A percentile compares a stretch with the other conserved stretches of the same genome.
phyloP scores from a whole-genome alignment of 2,329 filamentous ascomycete species.

The Pochonia chlamydosporia region DNA sequence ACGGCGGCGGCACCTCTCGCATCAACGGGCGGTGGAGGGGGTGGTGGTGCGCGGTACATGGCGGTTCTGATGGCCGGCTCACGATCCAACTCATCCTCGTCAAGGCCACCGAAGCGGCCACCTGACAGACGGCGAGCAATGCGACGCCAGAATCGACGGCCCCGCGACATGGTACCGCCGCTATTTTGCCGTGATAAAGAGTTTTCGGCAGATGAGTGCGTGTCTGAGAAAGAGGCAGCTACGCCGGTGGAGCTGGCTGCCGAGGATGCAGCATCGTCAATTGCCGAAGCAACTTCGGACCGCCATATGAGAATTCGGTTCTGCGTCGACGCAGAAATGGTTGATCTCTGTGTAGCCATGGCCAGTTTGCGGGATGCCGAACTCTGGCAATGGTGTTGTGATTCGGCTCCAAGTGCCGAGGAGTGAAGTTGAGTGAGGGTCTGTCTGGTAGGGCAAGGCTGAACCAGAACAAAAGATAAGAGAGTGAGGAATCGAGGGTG shows the following conservation, averaged over 20 bases:
- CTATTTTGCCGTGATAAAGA: background rate
- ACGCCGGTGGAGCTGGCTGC: slow-evolving; percentile 18
- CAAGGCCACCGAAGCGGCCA: slow-evolving; percentile 8
- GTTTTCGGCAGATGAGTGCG: slow-evolving; percentile 10
- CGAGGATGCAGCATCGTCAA: slow-evolving; percentile 21
- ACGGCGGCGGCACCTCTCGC: slow-evolving; percentile 12
- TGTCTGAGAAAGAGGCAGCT: slow-evolving; percentile 6
- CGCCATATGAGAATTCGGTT: slow-evolving; percentile 44
- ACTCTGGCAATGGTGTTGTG: no score
- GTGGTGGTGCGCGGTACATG: slow-evolving; percentile 27
- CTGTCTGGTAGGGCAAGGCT: no score
- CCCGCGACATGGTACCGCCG: slow-evolving; percentile 7
- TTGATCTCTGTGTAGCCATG: background rate
- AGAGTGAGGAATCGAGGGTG: no score
- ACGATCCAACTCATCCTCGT: slow-evolving; percentile 7
- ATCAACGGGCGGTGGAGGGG: slow-evolving; percentile 7
- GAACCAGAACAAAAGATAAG: no score
- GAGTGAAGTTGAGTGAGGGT: background rate
- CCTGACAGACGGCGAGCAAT: slow-evolving; percentile 15
- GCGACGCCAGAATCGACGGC: slow-evolving; percentile 17
- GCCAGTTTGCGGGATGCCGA: no score
- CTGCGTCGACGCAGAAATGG: slow-evolving; percentile 8
- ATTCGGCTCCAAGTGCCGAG: no score
- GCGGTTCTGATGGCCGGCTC: slow-evolving; percentile 21
- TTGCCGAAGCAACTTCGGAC: slow-evolving; percentile 37